Base-by-base conservation (phyloP, 2,329 filamentous ascomycete species). In the Coccinonectria pachysandricola region DNA sequence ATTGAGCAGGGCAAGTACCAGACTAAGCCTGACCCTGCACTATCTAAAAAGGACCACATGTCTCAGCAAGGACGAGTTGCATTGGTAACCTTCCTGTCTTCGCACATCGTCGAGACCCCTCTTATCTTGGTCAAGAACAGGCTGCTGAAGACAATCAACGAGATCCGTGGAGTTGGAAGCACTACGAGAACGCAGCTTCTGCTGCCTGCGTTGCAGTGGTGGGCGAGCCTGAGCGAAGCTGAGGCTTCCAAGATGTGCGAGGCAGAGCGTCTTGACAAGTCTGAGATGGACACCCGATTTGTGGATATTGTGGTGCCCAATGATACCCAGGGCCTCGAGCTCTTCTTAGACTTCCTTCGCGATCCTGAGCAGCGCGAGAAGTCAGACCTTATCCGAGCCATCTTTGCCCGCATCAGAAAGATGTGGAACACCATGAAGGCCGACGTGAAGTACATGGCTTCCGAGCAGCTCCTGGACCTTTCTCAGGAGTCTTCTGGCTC, bases 341-440 rank as follows among this genome's bases (percentile, higher is more conserved):
- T 60, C 26, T 50, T 74, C n/a, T 53, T 74, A 21, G 49, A 60
- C 10, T 54, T 63, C 15, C 48, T 71, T 14, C 58, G 62, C 30
- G 52, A 54, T n/a, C 39, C 56, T 1, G 46, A 54, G 4, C 49
- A 57, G 15, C 46, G 56, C 5, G 39, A 56, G n/a, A 55, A 51
- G 29, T 31, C 61, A 0, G 61, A 61, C n/a, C 64, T 92, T 21
- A 57, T 78, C 10, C 59, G 62, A 12, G 68, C 74, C 16, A 69
- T 78, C 13, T 88, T 92, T 47, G 59, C 65, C 21, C 75, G 79
- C 19, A 61, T 94, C 12, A 67, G 69, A 31, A 64, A 71, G 32
- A 69, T 88, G 35, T 95, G 86, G 85, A 51, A 71, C 3, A 66
- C 64, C 1, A 69, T 87, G 60, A 85, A 81, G 48, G 61, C 67